These are phyloP conservation scores for Earliella scabrosa DNA, from an alignment of 1,284 basidiomycete species.

Conservation along the genomic window DNA sequence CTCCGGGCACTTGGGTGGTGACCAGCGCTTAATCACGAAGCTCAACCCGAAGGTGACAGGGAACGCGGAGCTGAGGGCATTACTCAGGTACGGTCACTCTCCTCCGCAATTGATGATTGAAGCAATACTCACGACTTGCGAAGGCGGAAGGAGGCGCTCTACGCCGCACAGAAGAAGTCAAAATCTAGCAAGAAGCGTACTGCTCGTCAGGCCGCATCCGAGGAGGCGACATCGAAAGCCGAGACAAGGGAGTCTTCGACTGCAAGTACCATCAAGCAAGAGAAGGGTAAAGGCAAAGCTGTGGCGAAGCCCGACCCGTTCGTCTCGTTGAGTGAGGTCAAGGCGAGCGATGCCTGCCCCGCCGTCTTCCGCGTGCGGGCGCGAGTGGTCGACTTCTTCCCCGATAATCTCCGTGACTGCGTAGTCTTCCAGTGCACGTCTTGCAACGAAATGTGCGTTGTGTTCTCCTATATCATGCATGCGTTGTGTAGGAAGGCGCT, in stretches of 20 bases:
- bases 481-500: not conserved
- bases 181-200: conserved; percentile 14
- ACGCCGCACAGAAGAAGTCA: conserved; percentile 9
- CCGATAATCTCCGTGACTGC: conserved; percentile 51
- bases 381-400: conserved; percentile 59
- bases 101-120: no score
- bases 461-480: not conserved
- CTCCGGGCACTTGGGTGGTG: conserved; percentile 58
- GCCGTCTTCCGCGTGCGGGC: conserved; percentile 51
- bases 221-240: not conserved
- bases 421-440: conserved; percentile 52
- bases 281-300: not conserved
- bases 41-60: conserved; percentile 43
- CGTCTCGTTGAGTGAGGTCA: conserved; percentile 45
- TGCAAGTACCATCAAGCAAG: not conserved
- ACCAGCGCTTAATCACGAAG: conserved; percentile 52
- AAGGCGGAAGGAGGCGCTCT: conserved; percentile 35
- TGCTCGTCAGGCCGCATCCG: conserved; percentile 12
- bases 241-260: not conserved
- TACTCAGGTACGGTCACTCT: conserved; percentile 35
- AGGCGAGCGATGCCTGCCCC: conserved; percentile 37
- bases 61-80: conserved; percentile 33
- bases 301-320: conserved; percentile 5
- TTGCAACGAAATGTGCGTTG: conserved; percentile 54
- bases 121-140: not conserved